These are phyloP conservation scores for Eurotiales sp. DNA, from an alignment of 2,329 filamentous ascomycete genomes.

Conservation along the genomic window DNA sequence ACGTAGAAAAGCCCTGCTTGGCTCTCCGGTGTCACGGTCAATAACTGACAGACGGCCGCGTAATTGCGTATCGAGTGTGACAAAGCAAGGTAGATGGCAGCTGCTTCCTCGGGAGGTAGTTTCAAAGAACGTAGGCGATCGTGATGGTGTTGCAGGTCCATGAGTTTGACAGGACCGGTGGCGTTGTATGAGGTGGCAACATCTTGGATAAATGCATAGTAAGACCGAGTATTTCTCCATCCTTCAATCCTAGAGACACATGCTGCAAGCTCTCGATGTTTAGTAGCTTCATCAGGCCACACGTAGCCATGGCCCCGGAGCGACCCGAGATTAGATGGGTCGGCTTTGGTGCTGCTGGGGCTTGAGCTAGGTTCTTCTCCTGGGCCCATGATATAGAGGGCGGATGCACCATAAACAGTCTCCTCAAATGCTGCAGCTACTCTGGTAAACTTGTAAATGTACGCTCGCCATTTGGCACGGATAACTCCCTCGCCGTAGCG, in stretches of 20 bases:
- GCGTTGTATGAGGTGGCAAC: slow-evolving; percentile 38
- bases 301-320: slow-evolving; percentile 88
- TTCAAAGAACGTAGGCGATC: slow-evolving; percentile 83
- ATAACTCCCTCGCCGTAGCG: slow-evolving; percentile 87
- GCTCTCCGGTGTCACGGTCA: slow-evolving; percentile 77
- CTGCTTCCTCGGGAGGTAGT: slow-evolving; percentile 69
- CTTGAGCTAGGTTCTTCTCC: slow-evolving; percentile 58
- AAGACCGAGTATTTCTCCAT: slow-evolving; percentile 92
- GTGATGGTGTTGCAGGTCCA: slow-evolving; percentile 85
- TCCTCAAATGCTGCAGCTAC: slow-evolving; percentile 94
- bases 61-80: slow-evolving; percentile 72
- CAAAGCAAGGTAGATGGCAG: slow-evolving; percentile 80
- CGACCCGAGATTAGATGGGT: slow-evolving; percentile 45
- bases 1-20: slow-evolving; percentile 89
- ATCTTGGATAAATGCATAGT: slow-evolving; percentile 89
- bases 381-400: slow-evolving; percentile 72
- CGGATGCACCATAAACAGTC: slow-evolving; percentile 87
- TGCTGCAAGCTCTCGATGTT: slow-evolving; percentile 80
- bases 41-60: slow-evolving; percentile 78
- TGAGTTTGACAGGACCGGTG: slow-evolving; percentile 37
- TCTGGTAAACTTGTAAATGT: slow-evolving; percentile 90
- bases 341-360: slow-evolving; percentile 36
- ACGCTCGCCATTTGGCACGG: slow-evolving; percentile 87
- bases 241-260: slow-evolving; percentile 93
- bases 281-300: slow-evolving; percentile 79